Percentiles rank a stretch among this genome's conserved stretches.
Conservation (phyloP, 306 rosid species). For the Cicer arietinum region DNA sequence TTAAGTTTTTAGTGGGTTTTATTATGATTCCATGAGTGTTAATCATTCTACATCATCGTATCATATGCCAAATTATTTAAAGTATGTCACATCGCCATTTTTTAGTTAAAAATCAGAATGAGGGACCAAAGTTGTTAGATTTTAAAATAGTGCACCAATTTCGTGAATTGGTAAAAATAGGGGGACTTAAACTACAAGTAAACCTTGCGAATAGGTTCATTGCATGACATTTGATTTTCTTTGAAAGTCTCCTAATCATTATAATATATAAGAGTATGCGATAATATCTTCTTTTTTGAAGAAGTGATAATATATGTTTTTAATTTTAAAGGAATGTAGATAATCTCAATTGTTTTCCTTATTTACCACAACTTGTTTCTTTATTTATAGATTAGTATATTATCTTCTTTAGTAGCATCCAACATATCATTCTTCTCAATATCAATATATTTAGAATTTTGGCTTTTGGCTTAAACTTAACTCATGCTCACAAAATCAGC, state of each 20-base stretch:
- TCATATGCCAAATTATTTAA: no score
- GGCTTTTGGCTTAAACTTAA: not conserved
- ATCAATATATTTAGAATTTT: not conserved
- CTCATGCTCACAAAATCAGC: not conserved
- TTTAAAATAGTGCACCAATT: no score
- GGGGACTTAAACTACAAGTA: no score
- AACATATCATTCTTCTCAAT: not conserved
- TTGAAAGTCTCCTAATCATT: conserved; percentile 20
- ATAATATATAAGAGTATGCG: not conserved
- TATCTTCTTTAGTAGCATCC: conserved; percentile 23
- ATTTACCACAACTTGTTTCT: not conserved
- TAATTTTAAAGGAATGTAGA: not conserved
- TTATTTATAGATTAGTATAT: not conserved
- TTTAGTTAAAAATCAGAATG: no score
- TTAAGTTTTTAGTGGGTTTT: no score
- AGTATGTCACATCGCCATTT: no score
- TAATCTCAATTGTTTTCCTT: conserved; percentile 2
- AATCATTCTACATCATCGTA: no score
- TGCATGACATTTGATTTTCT: conserved; percentile 21
- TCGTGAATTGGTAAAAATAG: no score
- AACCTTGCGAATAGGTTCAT: not conserved
- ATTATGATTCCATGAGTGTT: no score
- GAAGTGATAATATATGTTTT: not conserved
- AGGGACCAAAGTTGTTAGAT: no score
- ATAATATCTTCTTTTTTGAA: not conserved